Conservation (phyloP, 768 basidiomycete species). For the Dioszegia aurantiaca region DNA sequence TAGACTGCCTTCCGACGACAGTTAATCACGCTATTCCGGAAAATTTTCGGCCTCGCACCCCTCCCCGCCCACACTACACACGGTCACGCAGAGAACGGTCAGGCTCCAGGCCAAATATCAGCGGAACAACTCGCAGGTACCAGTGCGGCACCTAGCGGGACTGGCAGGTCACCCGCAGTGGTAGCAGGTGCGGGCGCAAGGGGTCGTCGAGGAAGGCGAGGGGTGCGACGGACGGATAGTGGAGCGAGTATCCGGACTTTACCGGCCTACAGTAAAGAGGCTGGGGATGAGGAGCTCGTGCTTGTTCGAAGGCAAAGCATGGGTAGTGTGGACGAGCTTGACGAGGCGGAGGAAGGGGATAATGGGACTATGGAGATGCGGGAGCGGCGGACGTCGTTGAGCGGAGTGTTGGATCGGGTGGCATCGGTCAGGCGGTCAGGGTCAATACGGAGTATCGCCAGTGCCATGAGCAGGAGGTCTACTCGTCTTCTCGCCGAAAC, state of each 20-base stretch:
- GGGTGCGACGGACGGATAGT: slow-evolving; percentile 36
- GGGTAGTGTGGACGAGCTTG: slow-evolving; percentile 7
- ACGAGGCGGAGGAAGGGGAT: slow-evolving; percentile 2
- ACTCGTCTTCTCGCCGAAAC: background rate
- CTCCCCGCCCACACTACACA: background rate
- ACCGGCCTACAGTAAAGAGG: slow-evolving; percentile 42
- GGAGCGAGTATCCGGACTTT: slow-evolving; percentile 39
- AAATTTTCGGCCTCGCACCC: background rate
- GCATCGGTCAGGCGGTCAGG: slow-evolving; percentile 5
- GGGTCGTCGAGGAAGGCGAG: slow-evolving; percentile 14
- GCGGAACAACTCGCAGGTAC: slow-evolving; percentile 12
- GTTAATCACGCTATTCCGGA: background rate
- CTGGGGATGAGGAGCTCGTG: slow-evolving; percentile 45
- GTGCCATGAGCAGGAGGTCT: slow-evolving; percentile 4
- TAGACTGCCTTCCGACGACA: slow-evolving; percentile 6
- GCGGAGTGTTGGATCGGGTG: slow-evolving; percentile 10
- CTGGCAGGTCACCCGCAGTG: background rate
- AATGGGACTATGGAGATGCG: slow-evolving; percentile 12
- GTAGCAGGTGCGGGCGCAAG: background rate
- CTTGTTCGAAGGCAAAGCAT: slow-evolving; percentile 26
- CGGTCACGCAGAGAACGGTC: slow-evolving; percentile 3
- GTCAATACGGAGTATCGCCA: slow-evolving; percentile 4
- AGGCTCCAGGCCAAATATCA: background rate
- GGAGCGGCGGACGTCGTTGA: background rate
- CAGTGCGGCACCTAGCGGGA: background rate